These are phyloP conservation scores for Boletales sp. DNA, from an alignment of 768 basidiomycete species.

Conservation along the genomic window DNA sequence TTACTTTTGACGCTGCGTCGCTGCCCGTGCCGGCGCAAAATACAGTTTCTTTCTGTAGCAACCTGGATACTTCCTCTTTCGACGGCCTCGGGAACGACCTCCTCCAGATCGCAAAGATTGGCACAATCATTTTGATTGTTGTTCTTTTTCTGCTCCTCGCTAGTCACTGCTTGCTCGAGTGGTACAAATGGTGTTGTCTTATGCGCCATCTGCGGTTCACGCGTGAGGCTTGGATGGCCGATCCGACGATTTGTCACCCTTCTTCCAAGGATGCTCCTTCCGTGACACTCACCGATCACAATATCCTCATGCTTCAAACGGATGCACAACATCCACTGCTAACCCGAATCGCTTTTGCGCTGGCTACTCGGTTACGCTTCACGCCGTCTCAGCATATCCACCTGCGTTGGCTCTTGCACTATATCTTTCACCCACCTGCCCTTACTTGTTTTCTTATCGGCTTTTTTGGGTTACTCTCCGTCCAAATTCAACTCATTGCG, in stretches of 20 bases:
- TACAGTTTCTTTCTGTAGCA: constrained; percentile 67
- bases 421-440: constrained; percentile 89
- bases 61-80: constrained; percentile 79
- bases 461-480: constrained; percentile 81
- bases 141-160: constrained; percentile 71
- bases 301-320: constrained; percentile 70
- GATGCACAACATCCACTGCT: constrained; percentile 72
- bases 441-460: constrained; percentile 91
- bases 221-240: constrained; percentile 72
- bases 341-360: constrained; percentile 54
- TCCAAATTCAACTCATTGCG: constrained; percentile 83
- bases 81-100: constrained; percentile 82
- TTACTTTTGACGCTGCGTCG: constrained; percentile 66
- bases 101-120: constrained; percentile 76
- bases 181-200: constrained; percentile 83
- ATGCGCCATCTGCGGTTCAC: constrained; percentile 63
- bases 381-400: constrained; percentile 61
- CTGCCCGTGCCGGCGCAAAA: constrained; percentile 76
- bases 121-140: constrained; percentile 67
- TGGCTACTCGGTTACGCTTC: constrained; percentile 51
- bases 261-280: constrained; percentile 38
- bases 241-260: constrained; percentile 57
- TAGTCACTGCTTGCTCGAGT: constrained; percentile 74
- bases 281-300: constrained; percentile 67
- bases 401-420: constrained; percentile 85